phyloP scores from a whole-genome alignment of 768 basidiomycete species.

The Plicaturopsis crispa region DNA sequence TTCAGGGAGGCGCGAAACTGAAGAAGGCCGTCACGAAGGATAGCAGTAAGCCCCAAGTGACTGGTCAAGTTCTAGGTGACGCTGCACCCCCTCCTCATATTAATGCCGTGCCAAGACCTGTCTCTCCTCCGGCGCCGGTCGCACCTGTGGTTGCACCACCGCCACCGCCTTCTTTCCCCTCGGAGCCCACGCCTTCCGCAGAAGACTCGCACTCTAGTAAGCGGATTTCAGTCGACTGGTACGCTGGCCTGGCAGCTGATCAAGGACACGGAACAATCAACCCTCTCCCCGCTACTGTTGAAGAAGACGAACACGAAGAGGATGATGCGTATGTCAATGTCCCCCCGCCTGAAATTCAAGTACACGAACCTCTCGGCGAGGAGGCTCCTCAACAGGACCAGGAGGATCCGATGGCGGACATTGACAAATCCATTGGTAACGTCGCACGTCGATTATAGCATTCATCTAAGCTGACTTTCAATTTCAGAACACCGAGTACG shows the following conservation, averaged over 20 bases:
- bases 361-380: slow-evolving; percentile 38
- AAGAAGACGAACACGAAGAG: slow-evolving; percentile 56
- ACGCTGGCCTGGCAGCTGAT: slow-evolving; percentile 79
- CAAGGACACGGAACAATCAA: slow-evolving; percentile 28
- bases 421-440: slow-evolving; percentile 57
- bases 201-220: background rate
- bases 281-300: slow-evolving; percentile 43
- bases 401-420: slow-evolving; percentile 57
- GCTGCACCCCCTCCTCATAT: slow-evolving; percentile 64
- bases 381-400: slow-evolving; percentile 17
- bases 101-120: slow-evolving; percentile 33
- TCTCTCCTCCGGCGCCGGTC: slow-evolving; percentile 31
- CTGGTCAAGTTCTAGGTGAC: slow-evolving; percentile 79
- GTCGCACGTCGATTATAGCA: background rate
- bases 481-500: slow-evolving; percentile 63
- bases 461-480: slow-evolving; percentile 3
- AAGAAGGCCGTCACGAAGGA: slow-evolving; percentile 78
- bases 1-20: slow-evolving; percentile 68
- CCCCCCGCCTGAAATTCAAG: slow-evolving; percentile 49
- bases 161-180: slow-evolving; percentile 21
- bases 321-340: slow-evolving; percentile 14
- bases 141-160: slow-evolving; percentile 12
- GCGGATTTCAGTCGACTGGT: slow-evolving; percentile 87
- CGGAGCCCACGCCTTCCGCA: too few species aligned
- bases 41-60: slow-evolving; percentile 59